phyloP scores from a whole-genome alignment of 2,329 filamentous ascomycete species.

The Pseudocercospora musae region DNA sequence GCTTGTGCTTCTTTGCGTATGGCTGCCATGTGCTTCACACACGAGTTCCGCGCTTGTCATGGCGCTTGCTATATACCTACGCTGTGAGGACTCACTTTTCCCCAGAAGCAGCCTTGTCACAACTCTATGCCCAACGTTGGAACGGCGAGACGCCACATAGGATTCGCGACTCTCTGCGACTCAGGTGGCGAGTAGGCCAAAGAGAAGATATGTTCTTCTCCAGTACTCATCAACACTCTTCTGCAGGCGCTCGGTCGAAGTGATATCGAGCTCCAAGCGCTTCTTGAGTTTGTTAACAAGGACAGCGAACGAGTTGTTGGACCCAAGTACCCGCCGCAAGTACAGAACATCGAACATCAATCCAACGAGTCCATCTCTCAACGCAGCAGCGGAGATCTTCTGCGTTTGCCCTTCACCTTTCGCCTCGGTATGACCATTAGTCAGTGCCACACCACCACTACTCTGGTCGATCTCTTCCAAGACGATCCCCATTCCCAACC shows the following conservation, averaged over 20 bases:
- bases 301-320: not conserved
- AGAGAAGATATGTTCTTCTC: slow-evolving; percentile 76
- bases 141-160: not conserved
- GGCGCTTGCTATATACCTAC: no score
- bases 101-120: not conserved
- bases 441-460: slow-evolving; percentile 14
- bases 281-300: slow-evolving; percentile 40
- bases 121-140: not conserved
- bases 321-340: slow-evolving; percentile 32
- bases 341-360: slow-evolving; percentile 45
- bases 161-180: not conserved
- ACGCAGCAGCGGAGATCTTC: not conserved
- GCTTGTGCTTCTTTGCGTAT: not conserved
- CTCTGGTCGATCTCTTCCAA: slow-evolving; percentile 17
- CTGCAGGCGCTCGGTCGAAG: slow-evolving; percentile 52
- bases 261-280: slow-evolving; percentile 50
- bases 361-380: slow-evolving; percentile 34
- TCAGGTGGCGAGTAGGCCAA: slow-evolving; percentile 63
- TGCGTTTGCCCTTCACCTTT: slow-evolving; percentile 15
- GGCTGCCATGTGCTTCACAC: not conserved
- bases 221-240: slow-evolving; percentile 73
- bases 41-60: not conserved
- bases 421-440: slow-evolving; percentile 16
- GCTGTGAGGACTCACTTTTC: not conserved
- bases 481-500: slow-evolving; percentile 49